phyloP scores from a whole-genome alignment of 1,284 basidiomycete genomes.

The Microbotryum lychnidis-dioicae region DNA sequence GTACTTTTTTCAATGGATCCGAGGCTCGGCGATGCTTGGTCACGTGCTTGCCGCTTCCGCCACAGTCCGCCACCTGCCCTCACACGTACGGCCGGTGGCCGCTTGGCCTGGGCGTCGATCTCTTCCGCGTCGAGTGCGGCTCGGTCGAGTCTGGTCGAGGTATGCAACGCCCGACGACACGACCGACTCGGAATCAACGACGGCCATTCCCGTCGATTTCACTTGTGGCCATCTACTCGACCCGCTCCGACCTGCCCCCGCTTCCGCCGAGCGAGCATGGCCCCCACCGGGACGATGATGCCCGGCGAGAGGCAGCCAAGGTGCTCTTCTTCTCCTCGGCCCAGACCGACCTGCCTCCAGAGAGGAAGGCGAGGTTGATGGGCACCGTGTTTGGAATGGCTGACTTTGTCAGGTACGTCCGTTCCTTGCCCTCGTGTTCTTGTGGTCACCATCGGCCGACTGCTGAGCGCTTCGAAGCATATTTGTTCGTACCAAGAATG shows the following conservation, averaged over 20 bases:
- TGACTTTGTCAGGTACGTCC: slow-evolving; percentile 22
- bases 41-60: too few relatives aligned
- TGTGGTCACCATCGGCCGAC: not conserved
- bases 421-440: not conserved
- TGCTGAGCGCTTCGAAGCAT: slow-evolving; percentile 1
- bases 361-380: slow-evolving; percentile 12
- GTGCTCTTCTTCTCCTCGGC: slow-evolving; percentile 10
- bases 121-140: too few relatives aligned
- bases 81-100: too few relatives aligned
- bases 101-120: too few relatives aligned
- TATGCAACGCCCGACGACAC: too few relatives aligned
- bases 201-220: too few relatives aligned
- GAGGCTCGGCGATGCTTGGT: too few relatives aligned
- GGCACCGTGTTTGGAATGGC: slow-evolving; percentile 26
- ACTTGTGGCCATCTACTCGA: too few relatives aligned
- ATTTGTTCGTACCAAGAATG: slow-evolving; percentile 14
- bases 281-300: slow-evolving; percentile 25
- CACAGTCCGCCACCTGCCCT: too few relatives aligned
- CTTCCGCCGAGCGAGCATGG: slow-evolving; percentile 23
- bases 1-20: too few relatives aligned
- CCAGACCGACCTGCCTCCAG: not conserved
- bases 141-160: too few relatives aligned
- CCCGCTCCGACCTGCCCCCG: not conserved
- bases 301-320: slow-evolving; percentile 15
- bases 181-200: too few relatives aligned